phyloP scores from a whole-genome alignment of 345 rosid genomes.

The Brassica rapa region DNA sequence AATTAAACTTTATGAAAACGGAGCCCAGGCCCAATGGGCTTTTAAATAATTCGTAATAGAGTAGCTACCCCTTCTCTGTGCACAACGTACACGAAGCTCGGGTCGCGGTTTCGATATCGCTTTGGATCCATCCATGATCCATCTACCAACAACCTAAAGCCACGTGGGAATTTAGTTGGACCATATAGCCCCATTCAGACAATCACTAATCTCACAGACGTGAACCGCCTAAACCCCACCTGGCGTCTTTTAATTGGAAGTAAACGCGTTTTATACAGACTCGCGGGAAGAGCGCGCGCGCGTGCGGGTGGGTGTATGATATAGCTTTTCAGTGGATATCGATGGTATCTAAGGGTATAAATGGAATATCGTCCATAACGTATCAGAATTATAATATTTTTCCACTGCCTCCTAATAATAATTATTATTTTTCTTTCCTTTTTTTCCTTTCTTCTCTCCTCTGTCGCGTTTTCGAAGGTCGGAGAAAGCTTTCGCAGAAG shows the following conservation, averaged over 20 bases:
- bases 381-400: slow-evolving; percentile 37
- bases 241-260: slow-evolving; percentile 3
- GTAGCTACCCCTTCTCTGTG: background rate
- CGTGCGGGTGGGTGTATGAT: slow-evolving; percentile 27
- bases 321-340: slow-evolving; percentile 15
- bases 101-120: slow-evolving; percentile 15
- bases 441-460: slow-evolving; percentile 12
- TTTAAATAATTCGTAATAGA: background rate
- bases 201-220: slow-evolving; percentile 13
- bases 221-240: background rate
- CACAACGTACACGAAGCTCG: slow-evolving; percentile 6
- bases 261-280: background rate
- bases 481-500: slow-evolving; percentile 37
- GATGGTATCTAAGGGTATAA: slow-evolving; percentile 3
- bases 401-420: background rate
- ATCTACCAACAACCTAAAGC: slow-evolving; percentile 20
- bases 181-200: slow-evolving; percentile 10
- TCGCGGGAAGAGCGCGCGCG: slow-evolving; percentile 24
- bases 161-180: slow-evolving; percentile 33
- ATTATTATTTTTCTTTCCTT: background rate
- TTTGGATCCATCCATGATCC: slow-evolving; percentile 5
- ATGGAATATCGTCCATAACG: slow-evolving; percentile 17
- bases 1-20: background rate
- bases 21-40: background rate
- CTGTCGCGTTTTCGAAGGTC: slow-evolving; percentile 37